Base-by-base conservation (phyloP, 495 filamentous ascomycete species). In the Endocarpon pusillum region DNA sequence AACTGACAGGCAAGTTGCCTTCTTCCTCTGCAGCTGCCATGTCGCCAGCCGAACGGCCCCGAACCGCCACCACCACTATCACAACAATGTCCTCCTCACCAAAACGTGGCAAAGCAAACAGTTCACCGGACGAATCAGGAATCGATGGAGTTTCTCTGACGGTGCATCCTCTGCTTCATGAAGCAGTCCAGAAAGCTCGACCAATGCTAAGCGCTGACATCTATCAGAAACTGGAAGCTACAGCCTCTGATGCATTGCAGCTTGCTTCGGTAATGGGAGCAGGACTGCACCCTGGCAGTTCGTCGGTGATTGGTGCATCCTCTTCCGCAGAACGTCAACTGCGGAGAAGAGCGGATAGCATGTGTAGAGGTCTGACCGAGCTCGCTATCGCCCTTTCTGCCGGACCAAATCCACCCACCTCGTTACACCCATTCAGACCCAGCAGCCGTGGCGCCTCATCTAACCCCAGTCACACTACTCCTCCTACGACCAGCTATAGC, bases 281-380 rank as follows among this genome's bases (percentile, higher is more conserved):
- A 35, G 52, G 64, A 12, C 74, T 73, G 10, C 61, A 66, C 33
- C 66, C 64, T 18, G 69, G 73, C 4, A 67, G 74, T 19, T 68
- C 68, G 22, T 73, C 67, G 10, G 78, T 78, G 20, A 71, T 71
- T 22, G 69, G 75, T 34, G 71, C 69, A 10, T 65, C 62, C 34
- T 69, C 67, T 19, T 54, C 63, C 6, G 64, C 69, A 26, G 83
- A 96, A 45, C 67, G 87, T 32, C 78, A 85, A 42, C 65, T 94
- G 19, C 71, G 81, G 24, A 71, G 87, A 36, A 96, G 93, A 50
- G 81, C 81, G 19, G 89, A 96, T 49, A 86, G 77, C 46, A 69
- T 96, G 52, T 96, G 91, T 54, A 71, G 89, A 31, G 86, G 79
- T 43, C 55, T 97, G 37, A 96, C 89, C 1, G 89, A 97, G 46